Base-by-base conservation (phyloP, 441 rosid species). In the Cnidoscolus chayamansa region DNA sequence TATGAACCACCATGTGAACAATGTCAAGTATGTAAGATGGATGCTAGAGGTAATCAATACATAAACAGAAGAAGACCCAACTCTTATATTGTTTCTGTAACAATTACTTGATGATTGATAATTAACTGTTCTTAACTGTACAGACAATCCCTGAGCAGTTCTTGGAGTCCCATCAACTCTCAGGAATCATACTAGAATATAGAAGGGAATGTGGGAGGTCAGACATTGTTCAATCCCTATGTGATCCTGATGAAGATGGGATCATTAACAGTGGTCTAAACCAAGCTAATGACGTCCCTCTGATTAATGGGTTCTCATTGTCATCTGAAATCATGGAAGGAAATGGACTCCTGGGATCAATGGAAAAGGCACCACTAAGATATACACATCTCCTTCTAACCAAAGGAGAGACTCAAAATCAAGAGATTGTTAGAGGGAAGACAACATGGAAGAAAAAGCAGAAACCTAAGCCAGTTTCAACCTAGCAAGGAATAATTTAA, bases 1-100 rank as follows among this genome's bases (percentile, higher is more conserved):
- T 73, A 84, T 90, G 96, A 90, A 90, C 81, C 88, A 86, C 35
- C 96, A 88, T 70, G 96, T 88, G 69, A 88, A 87, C 83, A 88
- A 90, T 79, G 91, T 90, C 53, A 87, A 90, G 82, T 88, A 90
- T 45, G 87, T 90, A 6, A 76, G 83, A 73, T 90, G 96, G 96
- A 90, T 88, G 93, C 82, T 88, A n/a, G 96, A 88, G 96, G 93
- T 88, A 84, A 53, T 5, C 45, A 40, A 4, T 40, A 40, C 4
- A 5, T 40, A 40, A 3, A 5, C 45, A 3, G 45, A 40, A 6
- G 7, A 40, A 40, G 6, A 40, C 7, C 45, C 45, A 40, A 6
- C 0, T 6, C 7, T 40, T 7, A 40, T 40, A 40, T 40, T 40
- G 6, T 40, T 40, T 40, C 6, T 40, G 7, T 40, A 5, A 6